phyloP scores from a whole-genome alignment of 106 monocot species.

The Platanthera guangdongensis region DNA sequence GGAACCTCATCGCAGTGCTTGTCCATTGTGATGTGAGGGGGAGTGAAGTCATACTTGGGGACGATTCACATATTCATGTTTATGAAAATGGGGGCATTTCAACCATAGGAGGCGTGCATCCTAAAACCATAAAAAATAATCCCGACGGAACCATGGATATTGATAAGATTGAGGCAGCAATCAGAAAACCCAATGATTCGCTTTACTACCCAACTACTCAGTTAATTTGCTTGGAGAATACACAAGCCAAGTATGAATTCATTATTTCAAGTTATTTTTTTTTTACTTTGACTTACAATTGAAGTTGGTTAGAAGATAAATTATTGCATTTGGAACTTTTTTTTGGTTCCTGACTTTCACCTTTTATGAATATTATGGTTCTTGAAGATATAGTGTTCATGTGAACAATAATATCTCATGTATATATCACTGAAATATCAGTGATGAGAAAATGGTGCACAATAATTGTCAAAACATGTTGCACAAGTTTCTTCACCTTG shows the following conservation, averaged over 20 bases:
- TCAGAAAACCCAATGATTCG: constrained; percentile 43
- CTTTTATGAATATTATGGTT: too few species aligned
- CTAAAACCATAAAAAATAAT: constrained; percentile 73
- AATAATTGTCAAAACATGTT: too few species aligned
- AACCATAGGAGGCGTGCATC: constrained; percentile 76
- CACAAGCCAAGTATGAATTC: constrained; percentile 80
- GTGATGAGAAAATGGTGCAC: too few species aligned
- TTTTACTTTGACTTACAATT: neutral
- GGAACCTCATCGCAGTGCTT: constrained; percentile 82
- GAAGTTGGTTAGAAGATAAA: neutral
- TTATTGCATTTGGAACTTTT: neutral
- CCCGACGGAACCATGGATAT: constrained; percentile 87
- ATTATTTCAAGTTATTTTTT: neutral
- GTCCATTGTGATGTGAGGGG: constrained; percentile 93
- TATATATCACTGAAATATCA: too few species aligned
- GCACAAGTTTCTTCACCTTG: too few species aligned
- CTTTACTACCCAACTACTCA: constrained; percentile 82
- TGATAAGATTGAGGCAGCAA: constrained; percentile 52
- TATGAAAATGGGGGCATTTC: constrained; percentile 98
- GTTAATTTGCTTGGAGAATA: constrained; percentile 96
- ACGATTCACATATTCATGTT: constrained; percentile 84
- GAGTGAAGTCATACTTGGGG: constrained; percentile 88
- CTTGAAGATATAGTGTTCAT: too few species aligned
- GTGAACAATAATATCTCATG: too few species aligned
- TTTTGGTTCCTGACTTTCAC: neutral